Conservation (phyloP, 768 basidiomycete genomes). For the Mycena galopus region DNA sequence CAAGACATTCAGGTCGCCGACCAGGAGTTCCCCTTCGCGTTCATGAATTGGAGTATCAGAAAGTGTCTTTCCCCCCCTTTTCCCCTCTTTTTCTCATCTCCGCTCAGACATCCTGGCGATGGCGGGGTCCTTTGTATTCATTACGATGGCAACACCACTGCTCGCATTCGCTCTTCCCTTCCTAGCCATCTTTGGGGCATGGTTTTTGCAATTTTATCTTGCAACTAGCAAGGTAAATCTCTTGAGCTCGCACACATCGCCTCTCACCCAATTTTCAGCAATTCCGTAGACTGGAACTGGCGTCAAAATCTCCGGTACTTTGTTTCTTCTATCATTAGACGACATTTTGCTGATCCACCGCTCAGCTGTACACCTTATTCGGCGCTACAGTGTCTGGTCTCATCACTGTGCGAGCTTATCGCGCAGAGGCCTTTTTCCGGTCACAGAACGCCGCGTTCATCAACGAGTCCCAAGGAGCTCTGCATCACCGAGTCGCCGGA, state of each 20-base stretch:
- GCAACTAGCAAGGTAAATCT: conserved; percentile 29
- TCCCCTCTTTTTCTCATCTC: background rate
- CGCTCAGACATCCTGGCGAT: conserved; percentile 11
- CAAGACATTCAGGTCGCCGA: conserved; percentile 29
- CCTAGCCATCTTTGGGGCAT: conserved; percentile 3
- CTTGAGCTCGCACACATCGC: background rate
- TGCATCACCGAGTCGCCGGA: conserved; percentile 20
- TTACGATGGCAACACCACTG: conserved; percentile 22
- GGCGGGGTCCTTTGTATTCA: conserved; percentile 22
- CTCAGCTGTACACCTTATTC: conserved; percentile 29
- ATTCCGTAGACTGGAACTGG: conserved; percentile 28
- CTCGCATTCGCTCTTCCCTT: conserved; percentile 20
- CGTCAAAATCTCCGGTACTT: conserved; percentile 28
- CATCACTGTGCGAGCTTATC: conserved; percentile 20
- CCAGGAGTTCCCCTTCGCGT: conserved; percentile 28
- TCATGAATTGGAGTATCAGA: too few relatives aligned
- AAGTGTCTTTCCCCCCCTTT: too few relatives aligned
- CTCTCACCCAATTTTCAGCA: conserved; percentile 7
- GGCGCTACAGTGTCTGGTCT: conserved; percentile 23
- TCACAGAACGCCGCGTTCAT: conserved; percentile 25
- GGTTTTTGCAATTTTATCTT: conserved; percentile 26
- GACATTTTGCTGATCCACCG: background rate
- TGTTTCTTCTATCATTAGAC: background rate
- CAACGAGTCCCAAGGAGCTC: conserved; percentile 26
- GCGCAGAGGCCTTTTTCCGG: conserved; percentile 11